Evolutionary conservation across 306 rosid species (phyloP).

Genomic region (Casuarina equisetifolia): DNA sequence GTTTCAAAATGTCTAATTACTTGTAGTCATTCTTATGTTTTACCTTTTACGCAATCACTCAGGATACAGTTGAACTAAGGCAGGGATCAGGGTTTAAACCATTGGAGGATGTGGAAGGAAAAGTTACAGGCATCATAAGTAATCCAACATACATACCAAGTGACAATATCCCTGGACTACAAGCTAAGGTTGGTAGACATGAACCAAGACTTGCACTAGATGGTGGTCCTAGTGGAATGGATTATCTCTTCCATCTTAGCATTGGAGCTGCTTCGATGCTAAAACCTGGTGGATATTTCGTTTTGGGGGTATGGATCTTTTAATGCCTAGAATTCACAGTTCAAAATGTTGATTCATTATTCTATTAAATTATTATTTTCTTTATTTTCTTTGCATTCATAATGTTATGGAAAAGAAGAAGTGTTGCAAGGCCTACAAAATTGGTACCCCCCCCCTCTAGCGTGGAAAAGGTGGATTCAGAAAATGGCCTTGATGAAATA

Average conservation of each 20-base stretch:
- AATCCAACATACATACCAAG: slow-evolving; percentile 93
- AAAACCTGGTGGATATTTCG: slow-evolving; percentile 84
- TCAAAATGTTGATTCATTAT: background rate
- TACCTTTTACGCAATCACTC: slow-evolving; percentile 25
- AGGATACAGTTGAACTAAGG: slow-evolving; percentile 66
- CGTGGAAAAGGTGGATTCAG: no score
- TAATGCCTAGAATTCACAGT: background rate
- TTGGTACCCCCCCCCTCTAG: background rate
- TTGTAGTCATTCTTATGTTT: slow-evolving; percentile 13
- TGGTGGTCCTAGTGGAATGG: slow-evolving; percentile 72
- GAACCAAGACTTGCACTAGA: slow-evolving; percentile 81
- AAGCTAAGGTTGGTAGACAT: slow-evolving; percentile 85
- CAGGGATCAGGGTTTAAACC: slow-evolving; percentile 92
- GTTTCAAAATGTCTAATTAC: background rate
- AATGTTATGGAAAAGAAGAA: background rate
- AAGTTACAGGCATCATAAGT: slow-evolving; percentile 72
- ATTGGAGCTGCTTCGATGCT: slow-evolving; percentile 67
- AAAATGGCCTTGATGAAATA: no score
- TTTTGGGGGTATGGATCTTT: slow-evolving; percentile 63
- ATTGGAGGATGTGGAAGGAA: slow-evolving; percentile 60
- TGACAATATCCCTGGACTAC: slow-evolving; percentile 61
- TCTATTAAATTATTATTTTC: background rate
- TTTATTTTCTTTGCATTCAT: background rate
- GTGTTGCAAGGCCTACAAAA: background rate
- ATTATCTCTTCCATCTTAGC: slow-evolving; percentile 72